Base-by-base conservation (phyloP, 2,329 filamentous ascomycete species). In the Cladosporium velox region DNA sequence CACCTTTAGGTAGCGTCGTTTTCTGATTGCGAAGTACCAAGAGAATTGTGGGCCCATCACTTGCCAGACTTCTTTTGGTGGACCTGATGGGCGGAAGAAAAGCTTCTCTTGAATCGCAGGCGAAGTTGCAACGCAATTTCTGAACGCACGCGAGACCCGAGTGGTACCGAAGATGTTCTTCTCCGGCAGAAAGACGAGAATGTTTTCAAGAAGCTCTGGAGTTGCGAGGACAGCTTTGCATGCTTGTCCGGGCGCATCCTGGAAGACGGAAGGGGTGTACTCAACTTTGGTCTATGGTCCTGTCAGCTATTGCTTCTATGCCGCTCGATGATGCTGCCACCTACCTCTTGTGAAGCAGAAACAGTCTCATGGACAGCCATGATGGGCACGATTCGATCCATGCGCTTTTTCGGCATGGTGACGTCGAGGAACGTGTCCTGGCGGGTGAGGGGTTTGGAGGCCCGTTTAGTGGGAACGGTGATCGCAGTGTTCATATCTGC, bases 161-260 rank as follows among this genome's bases (percentile, higher is more conserved):
- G 26, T 44, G 32, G 35, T 10, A 15, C 38, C 41, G 59, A 52
- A 62, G 12, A 35, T 18, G 4, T 51, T 26, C 41, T 32, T 49
- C 11, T 28, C n/a, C 5, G 41, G 30, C 24, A 62, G 26, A 14
- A 61, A 32, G 44, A 67, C 4, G 32, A 67, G 55, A 11, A 67
- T 61, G 51, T 57, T 24, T 24, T 61, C 55, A 3, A 67, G 55
- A 15, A 67, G 32, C 51, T 67, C 65, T 26, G 32, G 26, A n/a
- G 61, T 67, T 24, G 24, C 24, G 55, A 67, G 35, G n/a, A 67
- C 65, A 11, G 61, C 65, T 21, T 51, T 18, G 38, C 52, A 41
- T 7, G 38, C 38, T 41, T 41, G 3, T 41, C 38, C 38, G 15
- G 38, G 38, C 38, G 38, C 38, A n/a, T 7, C 2, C 1, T n/a